Evolutionary conservation across 495 filamentous ascomycete genomes (phyloP).

Genomic region (Xylaria intraflava): DNA sequence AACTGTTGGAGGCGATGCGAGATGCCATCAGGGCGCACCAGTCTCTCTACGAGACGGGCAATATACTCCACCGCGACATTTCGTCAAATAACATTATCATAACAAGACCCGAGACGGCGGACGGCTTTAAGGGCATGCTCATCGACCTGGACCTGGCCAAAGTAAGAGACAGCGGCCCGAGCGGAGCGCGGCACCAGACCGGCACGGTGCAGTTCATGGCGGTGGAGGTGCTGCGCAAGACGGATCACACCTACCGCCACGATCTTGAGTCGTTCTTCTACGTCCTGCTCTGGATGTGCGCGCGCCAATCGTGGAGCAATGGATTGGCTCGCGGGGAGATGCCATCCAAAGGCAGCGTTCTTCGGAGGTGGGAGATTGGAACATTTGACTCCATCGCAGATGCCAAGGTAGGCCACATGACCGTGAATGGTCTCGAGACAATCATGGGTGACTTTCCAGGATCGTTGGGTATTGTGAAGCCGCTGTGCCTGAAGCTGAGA

Average conservation of each 20-base stretch:
- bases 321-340: slow-evolving; percentile 13
- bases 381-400: slow-evolving; percentile 16
- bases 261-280: slow-evolving; percentile 21
- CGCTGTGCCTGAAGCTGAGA: slow-evolving; percentile 9
- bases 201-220: slow-evolving; percentile 22
- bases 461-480: background rate
- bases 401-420: slow-evolving; percentile 5
- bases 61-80: slow-evolving; percentile 35
- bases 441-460: background rate
- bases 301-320: slow-evolving; percentile 22
- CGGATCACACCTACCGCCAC: slow-evolving; percentile 27
- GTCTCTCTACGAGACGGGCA: slow-evolving; percentile 26
- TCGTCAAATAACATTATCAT: slow-evolving; percentile 34
- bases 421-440: background rate
- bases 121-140: slow-evolving; percentile 23
- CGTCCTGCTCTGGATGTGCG: slow-evolving; percentile 22
- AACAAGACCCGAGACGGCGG: slow-evolving; percentile 10
- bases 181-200: slow-evolving; percentile 1
- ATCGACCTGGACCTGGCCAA: slow-evolving; percentile 32
- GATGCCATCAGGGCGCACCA: slow-evolving; percentile 10
- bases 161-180: slow-evolving; percentile 13
- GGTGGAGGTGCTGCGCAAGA: slow-evolving; percentile 24
- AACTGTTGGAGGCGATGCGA: background rate
- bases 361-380: slow-evolving; percentile 17
- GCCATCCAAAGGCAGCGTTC: slow-evolving; percentile 13